Evolutionary conservation across 495 filamentous ascomycete genomes (phyloP).

Genomic region (Aspergillus homomorphus): DNA sequence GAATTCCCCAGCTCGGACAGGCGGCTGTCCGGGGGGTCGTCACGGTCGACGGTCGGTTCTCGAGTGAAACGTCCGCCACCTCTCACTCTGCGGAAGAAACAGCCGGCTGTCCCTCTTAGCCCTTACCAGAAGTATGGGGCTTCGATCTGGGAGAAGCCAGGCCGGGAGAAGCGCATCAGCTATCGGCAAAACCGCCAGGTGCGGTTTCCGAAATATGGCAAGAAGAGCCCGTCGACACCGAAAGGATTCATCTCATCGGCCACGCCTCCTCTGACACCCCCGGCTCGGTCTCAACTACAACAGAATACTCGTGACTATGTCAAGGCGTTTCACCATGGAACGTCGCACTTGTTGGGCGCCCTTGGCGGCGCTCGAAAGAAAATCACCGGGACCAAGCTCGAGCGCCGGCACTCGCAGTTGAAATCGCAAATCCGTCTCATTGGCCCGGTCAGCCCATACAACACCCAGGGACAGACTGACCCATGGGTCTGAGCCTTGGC

Average conservation of each 20-base stretch:
- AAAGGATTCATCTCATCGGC: constrained; percentile 14
- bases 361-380: constrained; percentile 35
- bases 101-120: constrained; percentile 34
- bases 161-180: constrained; percentile 31
- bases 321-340: constrained; percentile 30
- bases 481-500: constrained; percentile 32
- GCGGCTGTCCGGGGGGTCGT: constrained; percentile 24
- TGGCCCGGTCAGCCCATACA: constrained; percentile 39
- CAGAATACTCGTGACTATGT: constrained; percentile 30
- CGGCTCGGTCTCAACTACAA: constrained; percentile 25
- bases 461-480: constrained; percentile 26
- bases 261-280: constrained; percentile 21
- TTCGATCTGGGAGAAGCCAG: constrained; percentile 36
- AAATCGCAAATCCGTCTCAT: constrained; percentile 47
- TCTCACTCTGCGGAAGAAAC: constrained; percentile 20
- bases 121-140: constrained; percentile 40
- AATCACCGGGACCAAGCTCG: constrained; percentile 31
- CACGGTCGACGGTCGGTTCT: constrained; percentile 20
- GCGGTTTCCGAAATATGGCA: constrained; percentile 23
- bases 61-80: constrained; percentile 1
- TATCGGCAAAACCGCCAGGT: constrained; percentile 21
- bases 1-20: constrained; percentile 15
- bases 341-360: constrained; percentile 25
- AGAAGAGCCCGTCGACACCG: constrained; percentile 7
- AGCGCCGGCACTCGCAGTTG: constrained; percentile 35